Conservation (phyloP, 2,329 filamentous ascomycete genomes). For the Fusarium dlaminii region DNA sequence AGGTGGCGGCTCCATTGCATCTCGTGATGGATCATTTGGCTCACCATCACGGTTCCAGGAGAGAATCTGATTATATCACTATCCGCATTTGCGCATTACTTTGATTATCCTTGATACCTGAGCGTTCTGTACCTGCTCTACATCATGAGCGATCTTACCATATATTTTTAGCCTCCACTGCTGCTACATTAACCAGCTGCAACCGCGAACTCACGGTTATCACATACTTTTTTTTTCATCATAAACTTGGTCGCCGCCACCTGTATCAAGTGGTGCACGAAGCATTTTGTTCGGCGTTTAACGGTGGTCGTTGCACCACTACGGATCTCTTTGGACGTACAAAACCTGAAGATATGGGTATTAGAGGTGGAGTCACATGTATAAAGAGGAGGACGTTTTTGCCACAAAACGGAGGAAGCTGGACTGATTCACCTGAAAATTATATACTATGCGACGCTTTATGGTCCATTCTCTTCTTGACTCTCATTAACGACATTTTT, state of each 20-base stretch:
- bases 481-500: slow-evolving; percentile 31
- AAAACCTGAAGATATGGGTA: slow-evolving; percentile 23
- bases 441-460: slow-evolving; percentile 30
- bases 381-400: slow-evolving; percentile 10
- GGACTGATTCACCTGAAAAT: slow-evolving; percentile 23
- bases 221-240: slow-evolving; percentile 12
- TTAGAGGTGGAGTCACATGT: slow-evolving; percentile 23
- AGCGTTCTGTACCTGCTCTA: slow-evolving; percentile 42
- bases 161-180: slow-evolving; percentile 3
- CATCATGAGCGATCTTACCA: slow-evolving; percentile 31
- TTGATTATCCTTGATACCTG: slow-evolving; percentile 30
- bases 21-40: slow-evolving; percentile 38
- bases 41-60: slow-evolving; percentile 45
- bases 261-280: slow-evolving; percentile 24
- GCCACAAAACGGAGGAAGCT: slow-evolving; percentile 22
- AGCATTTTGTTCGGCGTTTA: slow-evolving; percentile 43
- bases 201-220: slow-evolving; percentile 7
- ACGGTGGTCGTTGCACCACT: slow-evolving; percentile 36
- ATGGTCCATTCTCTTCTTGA: slow-evolving; percentile 34
- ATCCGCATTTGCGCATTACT: slow-evolving; percentile 7
- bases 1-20: slow-evolving; percentile 28
- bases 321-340: slow-evolving; percentile 37
- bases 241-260: slow-evolving; percentile 19
- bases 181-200: slow-evolving; percentile 13
- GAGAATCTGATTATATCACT: slow-evolving; percentile 36